Evolutionary conservation across 179 eudicot genomes (phyloP).

Genomic region (Silene noctiflora): DNA sequence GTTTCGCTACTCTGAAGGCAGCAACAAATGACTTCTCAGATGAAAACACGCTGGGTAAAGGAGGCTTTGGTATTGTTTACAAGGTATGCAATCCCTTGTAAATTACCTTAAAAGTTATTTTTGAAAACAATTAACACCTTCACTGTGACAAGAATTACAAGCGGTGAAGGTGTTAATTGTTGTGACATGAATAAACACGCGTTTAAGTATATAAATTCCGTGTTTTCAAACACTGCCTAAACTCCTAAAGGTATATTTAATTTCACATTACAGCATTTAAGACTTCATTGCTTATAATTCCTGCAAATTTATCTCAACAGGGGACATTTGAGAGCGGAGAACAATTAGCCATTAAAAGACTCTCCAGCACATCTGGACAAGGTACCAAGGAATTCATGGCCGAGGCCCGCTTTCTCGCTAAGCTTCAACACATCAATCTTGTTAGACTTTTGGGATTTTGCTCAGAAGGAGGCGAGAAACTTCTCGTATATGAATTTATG

Average conservation of each 20-base stretch:
- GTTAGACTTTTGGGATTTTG: neutral
- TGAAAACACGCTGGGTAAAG: conserved; percentile 21
- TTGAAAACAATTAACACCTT: too few species aligned
- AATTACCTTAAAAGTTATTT: too few species aligned
- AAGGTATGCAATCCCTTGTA: too few species aligned
- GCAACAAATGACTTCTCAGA: conserved; percentile 14
- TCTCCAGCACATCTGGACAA: neutral
- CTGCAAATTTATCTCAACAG: neutral
- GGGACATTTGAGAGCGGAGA: conserved; percentile 10
- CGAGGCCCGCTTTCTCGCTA: neutral
- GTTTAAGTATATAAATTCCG: too few species aligned
- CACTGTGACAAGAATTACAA: too few species aligned
- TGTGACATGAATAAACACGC: too few species aligned
- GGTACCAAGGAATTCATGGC: neutral
- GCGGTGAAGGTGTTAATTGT: too few species aligned
- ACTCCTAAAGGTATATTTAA: too few species aligned
- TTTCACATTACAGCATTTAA: too few species aligned
- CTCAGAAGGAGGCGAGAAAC: neutral
- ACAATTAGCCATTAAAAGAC: conserved; percentile 20
- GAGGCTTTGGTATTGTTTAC: conserved; percentile 21
- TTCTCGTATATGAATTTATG: conserved; percentile 6
- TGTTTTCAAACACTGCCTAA: too few species aligned
- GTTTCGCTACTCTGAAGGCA: too few species aligned
- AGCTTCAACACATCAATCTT: neutral
- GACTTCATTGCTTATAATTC: neutral